Evolutionary conservation across 805 yeast genomes (phyloP).

Genomic region (Sugiyamaella mastotermitis): DNA sequence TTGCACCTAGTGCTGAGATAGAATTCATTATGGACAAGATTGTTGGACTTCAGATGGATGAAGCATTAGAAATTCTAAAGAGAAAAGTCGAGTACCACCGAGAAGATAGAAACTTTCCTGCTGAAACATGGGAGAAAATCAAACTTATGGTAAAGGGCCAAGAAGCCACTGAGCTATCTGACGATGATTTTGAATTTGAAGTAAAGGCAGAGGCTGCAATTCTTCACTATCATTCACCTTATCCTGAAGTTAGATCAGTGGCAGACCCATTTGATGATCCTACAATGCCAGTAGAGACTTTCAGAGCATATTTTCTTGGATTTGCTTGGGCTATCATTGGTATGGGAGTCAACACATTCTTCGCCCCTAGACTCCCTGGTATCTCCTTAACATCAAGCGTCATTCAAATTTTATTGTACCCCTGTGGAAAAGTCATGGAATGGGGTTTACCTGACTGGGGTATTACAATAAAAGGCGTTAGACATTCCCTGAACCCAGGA

Average conservation of each 20-base stretch:
- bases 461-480: slow-evolving; percentile 34
- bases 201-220: slow-evolving; percentile 36
- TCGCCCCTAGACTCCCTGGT: slow-evolving; percentile 48
- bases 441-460: slow-evolving; percentile 36
- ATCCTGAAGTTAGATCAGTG: slow-evolving; percentile 53
- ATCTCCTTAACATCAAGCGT: slow-evolving; percentile 39
- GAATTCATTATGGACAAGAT: slow-evolving; percentile 18
- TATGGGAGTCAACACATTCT: slow-evolving; percentile 50
- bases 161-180: slow-evolving; percentile 18
- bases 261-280: slow-evolving; percentile 42
- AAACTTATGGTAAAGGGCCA: slow-evolving; percentile 25
- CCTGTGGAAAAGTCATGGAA: slow-evolving; percentile 40
- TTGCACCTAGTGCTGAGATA: slow-evolving; percentile 14
- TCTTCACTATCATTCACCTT: slow-evolving; percentile 39
- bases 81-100: slow-evolving; percentile 36
- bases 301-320: slow-evolving; percentile 48
- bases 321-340: slow-evolving; percentile 49
- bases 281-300: slow-evolving; percentile 40
- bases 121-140: slow-evolving; percentile 32
- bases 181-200: slow-evolving; percentile 13
- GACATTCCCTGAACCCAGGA: slow-evolving; percentile 50
- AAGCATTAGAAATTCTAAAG: slow-evolving; percentile 35
- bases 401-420: slow-evolving; percentile 44
- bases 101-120: slow-evolving; percentile 44
- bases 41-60: slow-evolving; percentile 29